Evolutionary conservation across 805 yeast species (phyloP), one percentile per base, ranked within the genome.

Genomic region (Diddensiella caesifluorescens): DNA sequence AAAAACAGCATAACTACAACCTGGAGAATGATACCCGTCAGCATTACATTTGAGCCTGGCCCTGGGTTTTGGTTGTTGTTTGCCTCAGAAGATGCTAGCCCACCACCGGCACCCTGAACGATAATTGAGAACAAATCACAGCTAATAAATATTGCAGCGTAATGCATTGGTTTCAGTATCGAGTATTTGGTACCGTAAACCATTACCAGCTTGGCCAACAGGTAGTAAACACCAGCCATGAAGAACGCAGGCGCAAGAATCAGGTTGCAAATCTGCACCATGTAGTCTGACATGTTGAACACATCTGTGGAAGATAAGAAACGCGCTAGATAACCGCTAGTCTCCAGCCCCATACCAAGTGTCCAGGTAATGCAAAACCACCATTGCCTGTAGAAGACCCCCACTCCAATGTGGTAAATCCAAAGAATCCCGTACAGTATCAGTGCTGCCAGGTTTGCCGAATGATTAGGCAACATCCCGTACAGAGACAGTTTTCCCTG

Each of bases 241-340:
- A 83, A 67, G 59, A 87, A 82, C 16, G 85, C 86, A 0, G 95
- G 95, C 0, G 86, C 90, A 36, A 87, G 61, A 0, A 90, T 84
- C 42, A 86, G 63, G 53, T 80, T 69, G 42, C 79, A 73, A 48
- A 81, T 73, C 59, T 87, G 94, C 52, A 79, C 62, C 32, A 82
- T 55, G 54, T 70, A 87, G 22, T 69, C 64, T 38, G 69, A 59
- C 30, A 62, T 48, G 27, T 62, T 54, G 12, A 48, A 28, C 19
- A 51, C 44, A 48, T 73, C 56, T 33, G 56, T 49, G 15, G 71
- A 68, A 2, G 80, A 68, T 41, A 73, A 49, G 1, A 71, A 56
- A 41, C 95, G 64, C 3, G 79, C 86, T 5, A 73, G 58, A 56
- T 82, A 87, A 1, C 95, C 95, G 0, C 75, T 63, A 35, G 79